Conservation (phyloP, 257 asterid genomes). For the Linderniella brevidens region DNA sequence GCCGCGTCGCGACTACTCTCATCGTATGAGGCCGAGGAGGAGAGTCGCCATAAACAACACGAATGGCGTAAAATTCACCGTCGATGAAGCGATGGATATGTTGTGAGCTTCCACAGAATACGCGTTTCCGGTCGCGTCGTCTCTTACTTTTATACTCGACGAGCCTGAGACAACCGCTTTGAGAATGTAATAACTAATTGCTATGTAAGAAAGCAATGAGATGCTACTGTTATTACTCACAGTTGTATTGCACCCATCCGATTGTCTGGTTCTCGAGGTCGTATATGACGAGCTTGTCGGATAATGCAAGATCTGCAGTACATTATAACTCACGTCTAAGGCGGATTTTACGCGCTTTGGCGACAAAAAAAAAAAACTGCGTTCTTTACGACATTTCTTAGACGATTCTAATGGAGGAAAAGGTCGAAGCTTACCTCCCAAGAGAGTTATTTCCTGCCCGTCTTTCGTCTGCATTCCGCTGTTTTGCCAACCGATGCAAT, state of each 20-base stretch:
- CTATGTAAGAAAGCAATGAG: constrained; percentile 8
- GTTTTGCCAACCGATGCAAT: constrained; percentile 65
- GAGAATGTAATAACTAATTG: neutral
- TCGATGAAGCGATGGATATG: constrained; percentile 30
- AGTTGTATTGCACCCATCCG: constrained; percentile 68
- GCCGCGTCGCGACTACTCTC: too few relatives aligned
- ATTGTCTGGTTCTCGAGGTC: constrained; percentile 66
- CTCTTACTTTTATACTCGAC: constrained; percentile 57
- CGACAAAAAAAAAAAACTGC: neutral
- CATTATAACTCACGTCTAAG: neutral
- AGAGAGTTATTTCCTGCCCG: constrained; percentile 38
- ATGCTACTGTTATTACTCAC: constrained; percentile 34
- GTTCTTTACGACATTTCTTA: neutral
- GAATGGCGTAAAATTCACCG: neutral
- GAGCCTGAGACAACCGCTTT: constrained; percentile 23
- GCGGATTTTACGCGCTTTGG: too few relatives aligned
- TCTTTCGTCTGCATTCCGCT: constrained; percentile 38
- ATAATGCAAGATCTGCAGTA: constrained; percentile 34
- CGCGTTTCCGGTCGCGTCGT: constrained; percentile 33
- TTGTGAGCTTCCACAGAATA: constrained; percentile 37
- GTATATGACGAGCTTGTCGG: constrained; percentile 59
- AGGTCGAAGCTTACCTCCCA: constrained; percentile 45
- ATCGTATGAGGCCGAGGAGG: too few relatives aligned
- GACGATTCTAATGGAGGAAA: neutral
- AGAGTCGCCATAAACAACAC: too few relatives aligned